A percentile compares a stretch with the other conserved stretches of the same genome.
Conservation (phyloP, 164 flowering plant genomes). For the Euptelea pleiosperma region DNA sequence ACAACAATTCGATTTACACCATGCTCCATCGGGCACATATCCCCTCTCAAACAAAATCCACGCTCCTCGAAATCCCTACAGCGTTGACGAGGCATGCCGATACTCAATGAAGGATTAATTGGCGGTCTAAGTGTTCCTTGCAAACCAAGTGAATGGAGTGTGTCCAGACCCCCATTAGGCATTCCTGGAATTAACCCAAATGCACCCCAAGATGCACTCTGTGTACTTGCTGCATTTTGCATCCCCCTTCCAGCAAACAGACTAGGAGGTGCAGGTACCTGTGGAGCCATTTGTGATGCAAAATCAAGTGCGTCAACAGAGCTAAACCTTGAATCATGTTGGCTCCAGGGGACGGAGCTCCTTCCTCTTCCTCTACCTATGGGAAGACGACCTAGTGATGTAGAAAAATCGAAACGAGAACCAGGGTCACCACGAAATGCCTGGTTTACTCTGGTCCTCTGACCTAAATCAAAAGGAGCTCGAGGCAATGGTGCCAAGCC, state of each 20-base stretch:
- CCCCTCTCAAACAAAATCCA: constrained; percentile 97
- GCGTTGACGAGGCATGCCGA: constrained; percentile 64
- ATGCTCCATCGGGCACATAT: constrained; percentile 98
- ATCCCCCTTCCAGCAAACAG: constrained; percentile 68
- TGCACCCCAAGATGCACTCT: constrained; percentile 54
- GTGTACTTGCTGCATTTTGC: constrained; percentile 53
- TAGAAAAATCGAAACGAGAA: constrained; percentile 25
- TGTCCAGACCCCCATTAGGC: constrained; percentile 71
- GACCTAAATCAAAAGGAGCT: constrained; percentile 43
- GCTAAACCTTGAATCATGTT: constrained; percentile 56
- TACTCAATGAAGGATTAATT: constrained; percentile 46
- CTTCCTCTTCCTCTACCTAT: constrained; percentile 73
- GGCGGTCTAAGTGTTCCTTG: constrained; percentile 62
- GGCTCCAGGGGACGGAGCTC: constrained; percentile 53
- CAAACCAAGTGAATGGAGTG: constrained; percentile 62
- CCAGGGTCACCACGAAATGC: constrained; percentile 46
- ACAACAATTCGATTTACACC: constrained; percentile 90
- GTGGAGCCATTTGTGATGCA: constrained; percentile 62
- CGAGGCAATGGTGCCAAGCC: constrained; percentile 34
- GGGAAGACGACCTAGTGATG: constrained; percentile 19
- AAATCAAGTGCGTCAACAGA: constrained; percentile 42
- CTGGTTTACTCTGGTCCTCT: constrained; percentile 47
- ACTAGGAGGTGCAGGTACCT: constrained; percentile 45
- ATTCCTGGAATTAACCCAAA: constrained; percentile 71
- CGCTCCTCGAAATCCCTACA: constrained; percentile 98